A percentile compares a stretch with the other conserved stretches of the same genome.
Evolutionary conservation across 2,329 filamentous ascomycete species (phyloP).

Genomic region (Metarhizium guizhouense): DNA sequence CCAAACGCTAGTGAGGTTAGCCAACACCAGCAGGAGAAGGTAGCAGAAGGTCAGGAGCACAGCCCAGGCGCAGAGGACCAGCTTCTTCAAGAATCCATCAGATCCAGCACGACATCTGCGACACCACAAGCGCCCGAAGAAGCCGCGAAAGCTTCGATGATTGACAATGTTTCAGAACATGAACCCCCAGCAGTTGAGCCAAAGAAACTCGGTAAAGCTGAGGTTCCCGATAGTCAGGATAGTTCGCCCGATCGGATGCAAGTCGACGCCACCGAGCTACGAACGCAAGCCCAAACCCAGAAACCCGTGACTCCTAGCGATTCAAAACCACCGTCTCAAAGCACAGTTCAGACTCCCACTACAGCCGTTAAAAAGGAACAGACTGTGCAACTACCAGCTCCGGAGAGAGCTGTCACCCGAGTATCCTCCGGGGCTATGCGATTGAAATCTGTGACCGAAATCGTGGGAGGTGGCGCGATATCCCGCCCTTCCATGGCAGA

Average conservation of each 20-base stretch:
- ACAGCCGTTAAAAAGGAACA: conserved; percentile 1
- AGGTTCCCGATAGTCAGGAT: conserved; percentile 28
- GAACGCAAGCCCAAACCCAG: conserved; percentile 10
- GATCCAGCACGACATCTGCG: conserved; percentile 16
- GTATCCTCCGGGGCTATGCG: conserved; percentile 62
- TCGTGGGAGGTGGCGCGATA: conserved; percentile 47
- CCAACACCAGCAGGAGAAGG: neutral
- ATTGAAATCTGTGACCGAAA: conserved; percentile 66
- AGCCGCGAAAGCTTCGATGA: neutral
- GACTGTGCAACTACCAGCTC: conserved; percentile 13
- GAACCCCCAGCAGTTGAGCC: neutral
- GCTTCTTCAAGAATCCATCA: conserved; percentile 33
- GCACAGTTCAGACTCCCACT: conserved; percentile 8
- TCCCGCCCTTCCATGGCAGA: conserved; percentile 30
- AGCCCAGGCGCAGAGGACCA: conserved; percentile 32
- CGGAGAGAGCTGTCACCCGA: conserved; percentile 54
- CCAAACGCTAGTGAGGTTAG: conserved; percentile 22
- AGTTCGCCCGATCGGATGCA: conserved; percentile 25
- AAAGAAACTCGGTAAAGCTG: conserved; percentile 1
- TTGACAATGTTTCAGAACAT: neutral
- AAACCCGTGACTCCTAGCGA: neutral
- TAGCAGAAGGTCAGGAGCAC: conserved; percentile 1
- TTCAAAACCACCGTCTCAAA: conserved; percentile 1
- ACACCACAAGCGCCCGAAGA: conserved; percentile 7
- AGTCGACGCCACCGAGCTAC: conserved; percentile 20